Percentiles rank a stretch among this genome's conserved stretches.
Conservation (phyloP, 352 stramenopile genomes). For the Phytophthora litchii region DNA sequence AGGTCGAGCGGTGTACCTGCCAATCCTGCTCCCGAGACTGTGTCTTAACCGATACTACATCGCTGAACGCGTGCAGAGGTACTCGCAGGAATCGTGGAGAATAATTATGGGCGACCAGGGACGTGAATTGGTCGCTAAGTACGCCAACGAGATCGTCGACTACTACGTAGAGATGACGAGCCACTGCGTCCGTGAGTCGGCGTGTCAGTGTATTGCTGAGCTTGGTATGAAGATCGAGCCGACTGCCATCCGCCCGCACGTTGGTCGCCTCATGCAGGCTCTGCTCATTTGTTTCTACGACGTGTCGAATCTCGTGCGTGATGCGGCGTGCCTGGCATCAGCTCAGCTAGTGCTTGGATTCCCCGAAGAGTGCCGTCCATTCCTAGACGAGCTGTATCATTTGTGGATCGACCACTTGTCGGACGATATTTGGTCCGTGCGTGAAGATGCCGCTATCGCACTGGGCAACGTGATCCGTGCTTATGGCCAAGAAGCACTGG, state of each 20-base stretch:
- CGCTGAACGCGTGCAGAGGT: conserved; percentile 96
- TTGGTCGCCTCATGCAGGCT: conserved; percentile 77
- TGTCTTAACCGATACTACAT: conserved; percentile 98
- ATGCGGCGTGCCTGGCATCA: conserved; percentile 93
- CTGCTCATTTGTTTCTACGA: conserved; percentile 96
- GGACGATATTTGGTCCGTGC: conserved; percentile 97
- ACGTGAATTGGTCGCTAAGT: conserved; percentile 83
- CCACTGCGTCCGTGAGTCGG: conserved; percentile 95
- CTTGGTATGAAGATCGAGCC: conserved; percentile 90
- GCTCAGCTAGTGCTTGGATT: conserved; percentile 86
- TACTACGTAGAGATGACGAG: conserved; percentile 97
- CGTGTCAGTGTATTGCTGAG: conserved; percentile 96
- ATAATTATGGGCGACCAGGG: conserved; percentile 87
- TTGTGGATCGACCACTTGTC: conserved; percentile 96
- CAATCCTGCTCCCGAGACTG: conserved; percentile 92
- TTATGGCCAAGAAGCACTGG: conserved; percentile 87
- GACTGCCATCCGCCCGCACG: conserved; percentile 69
- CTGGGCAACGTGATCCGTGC: conserved; percentile 93
- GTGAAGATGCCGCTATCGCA: conserved; percentile 95
- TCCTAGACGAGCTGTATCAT: conserved; percentile 87
- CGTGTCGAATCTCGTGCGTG: conserved; percentile 95
- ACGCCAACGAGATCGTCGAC: conserved; percentile 90
- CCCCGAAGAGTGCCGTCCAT: conserved; percentile 85
- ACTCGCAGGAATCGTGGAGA: conserved; percentile 96
- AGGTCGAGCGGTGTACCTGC: conserved; percentile 63